Conservation (phyloP, 2,329 filamentous ascomycete species). For the Colletotrichum sp. region DNA sequence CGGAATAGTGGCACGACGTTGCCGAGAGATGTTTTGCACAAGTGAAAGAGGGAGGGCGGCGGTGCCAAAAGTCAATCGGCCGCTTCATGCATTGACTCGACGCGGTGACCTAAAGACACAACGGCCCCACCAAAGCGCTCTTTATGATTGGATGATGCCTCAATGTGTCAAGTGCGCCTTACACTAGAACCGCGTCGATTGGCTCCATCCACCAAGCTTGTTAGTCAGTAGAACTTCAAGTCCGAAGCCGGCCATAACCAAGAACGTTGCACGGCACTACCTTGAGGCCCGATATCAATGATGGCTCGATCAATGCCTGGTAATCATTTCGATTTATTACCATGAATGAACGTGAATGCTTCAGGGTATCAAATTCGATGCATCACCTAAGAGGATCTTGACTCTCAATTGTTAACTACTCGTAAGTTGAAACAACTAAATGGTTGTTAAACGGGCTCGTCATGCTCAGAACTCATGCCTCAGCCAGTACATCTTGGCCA, state of each 20-base stretch:
- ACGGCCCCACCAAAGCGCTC: not conserved
- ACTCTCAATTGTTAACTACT: not conserved
- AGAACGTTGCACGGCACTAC: not conserved
- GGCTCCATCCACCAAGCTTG: not conserved
- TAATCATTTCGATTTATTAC: not conserved
- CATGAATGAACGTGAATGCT: not conserved
- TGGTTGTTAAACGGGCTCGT: fast-evolving
- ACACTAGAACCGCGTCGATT: not conserved
- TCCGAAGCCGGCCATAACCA: not conserved
- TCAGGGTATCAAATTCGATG: fast-evolving
- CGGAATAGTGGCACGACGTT: not conserved
- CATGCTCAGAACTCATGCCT: not conserved
- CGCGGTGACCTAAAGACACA: not conserved
- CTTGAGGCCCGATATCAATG: not conserved
- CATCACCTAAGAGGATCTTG: fast-evolving
- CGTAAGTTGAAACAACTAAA: not conserved
- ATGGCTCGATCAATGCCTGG: not conserved
- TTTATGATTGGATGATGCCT: not conserved
- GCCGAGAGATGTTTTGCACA: not conserved
- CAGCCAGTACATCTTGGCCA: not conserved
- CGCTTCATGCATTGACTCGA: not conserved
- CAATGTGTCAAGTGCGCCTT: slow-evolving; percentile 16
- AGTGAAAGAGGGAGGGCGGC: not conserved
- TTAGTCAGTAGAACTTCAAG: not conserved
- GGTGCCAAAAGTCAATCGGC: not conserved